Evolutionary conservation across 495 filamentous ascomycete species (phyloP), one percentile per base, ranked within the genome.

Genomic region (Haplographium delicatum): DNA sequence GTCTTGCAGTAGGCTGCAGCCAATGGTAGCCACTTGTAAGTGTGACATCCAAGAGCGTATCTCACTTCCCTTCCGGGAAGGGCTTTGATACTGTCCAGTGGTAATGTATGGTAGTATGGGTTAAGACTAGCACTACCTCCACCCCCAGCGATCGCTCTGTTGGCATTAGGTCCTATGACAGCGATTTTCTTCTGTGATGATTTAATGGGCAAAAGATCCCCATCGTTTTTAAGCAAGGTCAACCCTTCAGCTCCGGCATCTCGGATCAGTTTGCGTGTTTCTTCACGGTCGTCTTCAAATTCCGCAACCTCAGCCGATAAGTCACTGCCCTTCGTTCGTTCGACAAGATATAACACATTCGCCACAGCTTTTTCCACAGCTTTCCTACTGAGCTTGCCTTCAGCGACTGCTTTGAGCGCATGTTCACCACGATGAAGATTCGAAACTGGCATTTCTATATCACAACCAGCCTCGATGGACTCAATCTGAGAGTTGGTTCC

Each of bases 131-230:
- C 87, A 53, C 85, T 90, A 7, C 89, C 88, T 50, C 89, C 89
- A 33, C 89, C 88, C 44, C 85, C 83, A 43, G 84, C 85, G 28
- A 86, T 83, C 0, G 88, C 84, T 41, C 83, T 68, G 55, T 86
- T 86, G 26, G 85, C 81, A 62, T 94, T 94, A 7, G 89, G 89
- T 0, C 89, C 88, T 49, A 95, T 93, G 25, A 93, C 74, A 6
- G 87, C 81, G 38, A 91, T 73, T 57, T 69, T 76, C 39, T 74
- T 72, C 26, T 78, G 75, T 11, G 75, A 72, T 19, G 75, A 72
- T 38, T 80, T 72, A 39, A 95, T 72, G 1, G 89, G 89, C 4
- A 95, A 72, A 25, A 83, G 63, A 13, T 66, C 63, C 1, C 76
- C 74, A 30, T 88, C 78, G 53, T 93, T 93, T 64, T 91, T 91